Percentiles rank a stretch among this genome's conserved stretches.
Evolutionary conservation across 768 basidiomycete genomes (phyloP).

Genomic region (Neoboletus subvelutipes): DNA sequence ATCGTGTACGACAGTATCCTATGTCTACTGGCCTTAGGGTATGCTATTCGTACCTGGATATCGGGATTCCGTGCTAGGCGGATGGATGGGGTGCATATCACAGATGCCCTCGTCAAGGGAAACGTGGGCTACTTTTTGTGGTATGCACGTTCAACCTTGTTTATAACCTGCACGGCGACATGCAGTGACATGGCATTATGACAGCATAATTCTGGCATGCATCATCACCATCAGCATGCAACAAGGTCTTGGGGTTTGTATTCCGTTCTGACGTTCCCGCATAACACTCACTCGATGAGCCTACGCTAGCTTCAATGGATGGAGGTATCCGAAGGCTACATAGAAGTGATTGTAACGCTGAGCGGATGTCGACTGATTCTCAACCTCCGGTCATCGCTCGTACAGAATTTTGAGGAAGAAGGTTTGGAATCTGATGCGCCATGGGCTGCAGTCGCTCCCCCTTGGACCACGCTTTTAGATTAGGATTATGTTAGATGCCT

Average conservation of each 20-base stretch:
- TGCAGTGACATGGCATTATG: not conserved
- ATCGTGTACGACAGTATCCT: conserved; percentile 9
- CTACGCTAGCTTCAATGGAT: conserved; percentile 4
- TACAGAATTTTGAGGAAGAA: not conserved
- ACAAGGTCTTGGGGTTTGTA: conserved; percentile 2
- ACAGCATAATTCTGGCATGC: conserved; percentile 15
- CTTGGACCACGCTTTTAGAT: not conserved
- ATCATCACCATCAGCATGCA: not conserved
- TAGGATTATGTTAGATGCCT: not conserved
- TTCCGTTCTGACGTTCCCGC: not conserved
- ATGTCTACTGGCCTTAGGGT: conserved; percentile 7
- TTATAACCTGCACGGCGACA: no score
- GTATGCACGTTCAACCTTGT: not conserved
- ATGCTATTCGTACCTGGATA: not conserved
- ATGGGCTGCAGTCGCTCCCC: not conserved
- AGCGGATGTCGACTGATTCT: conserved; percentile 14
- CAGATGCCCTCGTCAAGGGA: conserved; percentile 11
- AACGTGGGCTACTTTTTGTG: conserved; percentile 17
- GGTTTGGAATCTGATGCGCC: not conserved
- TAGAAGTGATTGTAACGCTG: not conserved
- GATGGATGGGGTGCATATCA: not conserved
- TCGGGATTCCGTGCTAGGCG: not conserved
- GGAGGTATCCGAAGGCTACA: conserved; percentile 6
- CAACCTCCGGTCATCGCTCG: conserved; percentile 1
- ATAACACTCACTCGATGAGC: not conserved